phyloP scores from a whole-genome alignment of 768 basidiomycete genomes.

The Cystobasidiopsis lactophilus region DNA sequence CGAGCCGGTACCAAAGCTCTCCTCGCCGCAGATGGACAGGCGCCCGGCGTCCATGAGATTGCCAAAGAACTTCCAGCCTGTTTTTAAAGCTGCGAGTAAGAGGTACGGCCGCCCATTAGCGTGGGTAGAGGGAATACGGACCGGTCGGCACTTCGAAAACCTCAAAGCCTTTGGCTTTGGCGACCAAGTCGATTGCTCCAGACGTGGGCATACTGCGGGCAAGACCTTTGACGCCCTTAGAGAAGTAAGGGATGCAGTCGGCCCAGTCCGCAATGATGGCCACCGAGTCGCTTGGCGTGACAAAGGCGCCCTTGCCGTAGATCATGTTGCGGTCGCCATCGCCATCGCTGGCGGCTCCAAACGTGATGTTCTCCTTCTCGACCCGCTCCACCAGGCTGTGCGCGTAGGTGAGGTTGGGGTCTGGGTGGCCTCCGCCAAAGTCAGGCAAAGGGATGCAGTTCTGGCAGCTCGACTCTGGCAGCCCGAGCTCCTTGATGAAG shows the following conservation, averaged over 20 bases:
- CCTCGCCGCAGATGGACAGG: slow-evolving; percentile 94
- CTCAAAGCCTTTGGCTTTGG: slow-evolving; percentile 75
- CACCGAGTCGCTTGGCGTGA: slow-evolving; percentile 91
- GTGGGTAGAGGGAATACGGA: too few species aligned
- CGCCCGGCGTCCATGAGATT: slow-evolving; percentile 98
- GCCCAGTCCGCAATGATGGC: slow-evolving; percentile 97
- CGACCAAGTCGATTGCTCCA: slow-evolving; percentile 88
- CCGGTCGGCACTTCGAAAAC: slow-evolving; percentile 94
- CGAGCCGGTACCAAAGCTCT: slow-evolving; percentile 98
- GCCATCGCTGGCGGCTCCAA: slow-evolving; percentile 91
- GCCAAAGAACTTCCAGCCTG: slow-evolving; percentile 99
- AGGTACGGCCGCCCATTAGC: too few species aligned
- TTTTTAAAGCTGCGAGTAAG: too few species aligned
- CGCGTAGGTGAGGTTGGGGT: slow-evolving; percentile 95
- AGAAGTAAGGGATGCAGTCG: slow-evolving; percentile 73
- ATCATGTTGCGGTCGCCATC: slow-evolving; percentile 99
- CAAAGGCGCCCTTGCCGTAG: slow-evolving; percentile 92
- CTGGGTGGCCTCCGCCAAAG: slow-evolving; percentile 94
- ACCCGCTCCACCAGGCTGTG: slow-evolving; percentile 80
- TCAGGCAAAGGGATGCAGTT: slow-evolving; percentile 80
- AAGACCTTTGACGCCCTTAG: slow-evolving; percentile 76
- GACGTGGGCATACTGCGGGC: slow-evolving; percentile 95
- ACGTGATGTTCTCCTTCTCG: slow-evolving; percentile 60
- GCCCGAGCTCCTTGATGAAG: slow-evolving; percentile 58
- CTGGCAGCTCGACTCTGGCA: slow-evolving; percentile 51